Evolutionary conservation across 2,329 filamentous ascomycete genomes (phyloP).

Genomic region (Fusarium sp.): DNA sequence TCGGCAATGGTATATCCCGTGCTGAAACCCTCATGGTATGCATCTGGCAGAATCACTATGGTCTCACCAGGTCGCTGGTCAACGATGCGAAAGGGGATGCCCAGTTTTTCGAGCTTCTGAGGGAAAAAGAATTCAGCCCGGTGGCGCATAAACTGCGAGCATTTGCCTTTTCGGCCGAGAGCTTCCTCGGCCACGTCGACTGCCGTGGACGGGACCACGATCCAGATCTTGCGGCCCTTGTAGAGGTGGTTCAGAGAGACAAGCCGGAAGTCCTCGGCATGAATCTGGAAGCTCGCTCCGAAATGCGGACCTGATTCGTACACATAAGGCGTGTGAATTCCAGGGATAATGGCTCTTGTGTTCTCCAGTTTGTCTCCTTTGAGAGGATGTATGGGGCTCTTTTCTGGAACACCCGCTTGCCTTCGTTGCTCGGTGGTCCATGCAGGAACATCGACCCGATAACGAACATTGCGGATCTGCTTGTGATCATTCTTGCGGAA

Average conservation of each 20-base stretch:
- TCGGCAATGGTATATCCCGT: slow-evolving; percentile 57
- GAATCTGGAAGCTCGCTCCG: slow-evolving; percentile 55
- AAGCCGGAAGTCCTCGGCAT: slow-evolving; percentile 55
- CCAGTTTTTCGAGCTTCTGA: slow-evolving; percentile 53
- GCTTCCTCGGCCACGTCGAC: slow-evolving; percentile 51
- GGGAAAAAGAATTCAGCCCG: slow-evolving; percentile 57
- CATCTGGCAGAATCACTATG: slow-evolving; percentile 55
- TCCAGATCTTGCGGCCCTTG: slow-evolving; percentile 56
- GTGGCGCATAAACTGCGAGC: slow-evolving; percentile 57
- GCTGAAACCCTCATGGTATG: slow-evolving; percentile 56
- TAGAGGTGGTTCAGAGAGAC: slow-evolving; percentile 55
- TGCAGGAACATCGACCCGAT: slow-evolving; percentile 54
- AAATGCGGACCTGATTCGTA: slow-evolving; percentile 55
- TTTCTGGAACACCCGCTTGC: slow-evolving; percentile 51
- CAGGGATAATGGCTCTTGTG: slow-evolving; percentile 54
- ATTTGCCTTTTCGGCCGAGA: slow-evolving; percentile 48
- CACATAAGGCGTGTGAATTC: slow-evolving; percentile 56
- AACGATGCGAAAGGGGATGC: slow-evolving; percentile 53
- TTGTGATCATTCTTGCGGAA: slow-evolving; percentile 52
- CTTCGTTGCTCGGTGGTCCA: slow-evolving; percentile 52
- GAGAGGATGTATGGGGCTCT: slow-evolving; percentile 53
- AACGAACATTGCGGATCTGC: slow-evolving; percentile 53
- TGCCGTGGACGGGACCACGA: slow-evolving; percentile 52
- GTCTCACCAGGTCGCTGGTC: slow-evolving; percentile 55
- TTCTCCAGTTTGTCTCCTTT: slow-evolving; percentile 52